Conservation (phyloP, 306 rosid genomes). For the Trifolium dubium region DNA sequence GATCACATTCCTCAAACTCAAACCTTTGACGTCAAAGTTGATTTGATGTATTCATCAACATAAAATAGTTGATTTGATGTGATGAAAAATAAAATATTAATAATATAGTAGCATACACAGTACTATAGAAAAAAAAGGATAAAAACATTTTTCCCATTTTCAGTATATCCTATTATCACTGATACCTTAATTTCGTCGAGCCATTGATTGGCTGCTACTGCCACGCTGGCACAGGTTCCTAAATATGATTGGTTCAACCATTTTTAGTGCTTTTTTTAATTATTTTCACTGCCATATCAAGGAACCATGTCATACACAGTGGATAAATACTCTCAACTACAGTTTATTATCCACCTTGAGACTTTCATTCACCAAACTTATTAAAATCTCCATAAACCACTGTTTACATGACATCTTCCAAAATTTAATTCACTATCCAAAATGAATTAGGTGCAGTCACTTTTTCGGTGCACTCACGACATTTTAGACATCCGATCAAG, state of each 20-base stretch:
- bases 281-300: slow-evolving; percentile 12
- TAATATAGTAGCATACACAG: too few species aligned
- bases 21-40: not conserved
- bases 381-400: too few species aligned
- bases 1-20: slow-evolving; percentile 13
- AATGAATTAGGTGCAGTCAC: too few species aligned
- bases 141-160: not conserved
- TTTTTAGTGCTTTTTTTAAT: slow-evolving; percentile 31
- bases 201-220: slow-evolving; percentile 68
- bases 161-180: not conserved
- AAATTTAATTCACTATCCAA: too few species aligned
- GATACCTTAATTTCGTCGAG: slow-evolving; percentile 94
- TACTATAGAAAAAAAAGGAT: not conserved
- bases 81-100: slow-evolving; percentile 30
- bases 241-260: slow-evolving; percentile 61
- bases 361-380: not conserved
- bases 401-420: too few species aligned
- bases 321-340: slow-evolving; percentile 50
- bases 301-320: slow-evolving; percentile 38
- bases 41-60: not conserved
- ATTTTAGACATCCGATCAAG: too few species aligned
- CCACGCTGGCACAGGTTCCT: slow-evolving; percentile 61
- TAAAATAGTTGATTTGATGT: slow-evolving; percentile 36
- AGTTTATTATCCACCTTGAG: slow-evolving; percentile 48
- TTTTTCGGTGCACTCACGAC: too few species aligned